phyloP scores from a whole-genome alignment of 2,329 filamentous ascomycete species.

The Truncatella angustata region DNA sequence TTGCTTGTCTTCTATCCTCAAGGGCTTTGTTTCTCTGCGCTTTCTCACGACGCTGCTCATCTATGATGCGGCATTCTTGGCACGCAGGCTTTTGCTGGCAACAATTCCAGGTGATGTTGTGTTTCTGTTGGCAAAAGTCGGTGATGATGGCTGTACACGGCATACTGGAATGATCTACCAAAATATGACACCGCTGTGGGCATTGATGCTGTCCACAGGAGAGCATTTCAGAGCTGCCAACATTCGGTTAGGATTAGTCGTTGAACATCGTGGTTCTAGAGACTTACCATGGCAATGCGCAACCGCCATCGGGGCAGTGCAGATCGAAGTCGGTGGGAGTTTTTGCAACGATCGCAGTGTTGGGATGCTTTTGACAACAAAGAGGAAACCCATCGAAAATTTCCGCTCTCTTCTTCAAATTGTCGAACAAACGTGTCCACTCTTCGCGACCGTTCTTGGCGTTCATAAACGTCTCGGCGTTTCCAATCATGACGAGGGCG shows the following conservation, averaged over 20 bases:
- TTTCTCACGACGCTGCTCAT: neutral
- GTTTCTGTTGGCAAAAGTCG: neutral
- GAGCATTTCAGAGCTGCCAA: conserved; percentile 31
- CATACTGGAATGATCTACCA: conserved; percentile 55
- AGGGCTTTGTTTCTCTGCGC: conserved; percentile 33
- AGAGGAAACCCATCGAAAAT: conserved; percentile 62
- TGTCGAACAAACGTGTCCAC: conserved; percentile 58
- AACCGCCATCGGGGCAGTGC: conserved; percentile 69
- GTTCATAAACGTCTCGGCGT: conserved; percentile 63
- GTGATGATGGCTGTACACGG: conserved; percentile 31
- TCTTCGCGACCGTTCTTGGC: conserved; percentile 54
- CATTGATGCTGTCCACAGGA: conserved; percentile 60
- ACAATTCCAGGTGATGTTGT: neutral
- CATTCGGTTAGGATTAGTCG: neutral
- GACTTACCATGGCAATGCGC: conserved; percentile 59
- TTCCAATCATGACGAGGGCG: conserved; percentile 67
- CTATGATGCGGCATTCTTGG: neutral
- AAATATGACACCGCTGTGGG: conserved; percentile 58
- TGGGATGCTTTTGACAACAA: conserved; percentile 57
- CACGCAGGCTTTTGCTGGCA: neutral
- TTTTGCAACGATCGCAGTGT: conserved; percentile 43
- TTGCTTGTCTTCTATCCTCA: conserved; percentile 44
- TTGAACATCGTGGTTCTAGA: neutral
- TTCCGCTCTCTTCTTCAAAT: conserved; percentile 48
- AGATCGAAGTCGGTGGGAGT: conserved; percentile 56